phyloP scores from a whole-genome alignment of 2,329 filamentous ascomycete genomes.

The Trichophyton equinum region DNA sequence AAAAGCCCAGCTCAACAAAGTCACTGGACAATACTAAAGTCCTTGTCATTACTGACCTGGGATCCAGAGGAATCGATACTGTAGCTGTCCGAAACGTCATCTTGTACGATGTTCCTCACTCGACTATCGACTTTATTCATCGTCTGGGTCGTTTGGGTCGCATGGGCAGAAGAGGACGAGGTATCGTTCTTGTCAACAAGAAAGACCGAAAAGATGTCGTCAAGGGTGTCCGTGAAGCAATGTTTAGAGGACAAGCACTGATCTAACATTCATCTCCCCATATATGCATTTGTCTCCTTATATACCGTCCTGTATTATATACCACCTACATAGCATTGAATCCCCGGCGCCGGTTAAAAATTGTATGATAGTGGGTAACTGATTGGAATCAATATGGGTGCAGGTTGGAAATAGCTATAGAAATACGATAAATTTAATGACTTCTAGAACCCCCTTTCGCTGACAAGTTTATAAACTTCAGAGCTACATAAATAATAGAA shows the following conservation, averaged over 20 bases:
- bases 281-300: neutral
- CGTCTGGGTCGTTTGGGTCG: constrained; percentile 80
- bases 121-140: constrained; percentile 96
- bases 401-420: neutral
- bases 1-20: neutral
- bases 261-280: constrained; percentile 38
- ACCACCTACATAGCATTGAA: neutral
- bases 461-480: neutral
- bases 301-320: neutral
- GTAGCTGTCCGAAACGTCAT: constrained; percentile 82
- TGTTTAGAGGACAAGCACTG: constrained; percentile 69
- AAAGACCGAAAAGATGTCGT: constrained; percentile 84
- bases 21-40: constrained; percentile 59
- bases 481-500: neutral
- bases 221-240: constrained; percentile 77
- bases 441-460: neutral
- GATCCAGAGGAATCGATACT: constrained; percentile 87
- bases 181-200: constrained; percentile 80
- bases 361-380: neutral
- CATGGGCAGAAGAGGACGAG: constrained; percentile 81
- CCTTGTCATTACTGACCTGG: constrained; percentile 85
- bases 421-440: neutral
- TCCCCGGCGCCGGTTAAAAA: neutral
- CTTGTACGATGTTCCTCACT: constrained; percentile 94
- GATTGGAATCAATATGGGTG: neutral